phyloP scores from a whole-genome alignment of 1,139 yeast species.

The Blastobotrys capitulatus region DNA sequence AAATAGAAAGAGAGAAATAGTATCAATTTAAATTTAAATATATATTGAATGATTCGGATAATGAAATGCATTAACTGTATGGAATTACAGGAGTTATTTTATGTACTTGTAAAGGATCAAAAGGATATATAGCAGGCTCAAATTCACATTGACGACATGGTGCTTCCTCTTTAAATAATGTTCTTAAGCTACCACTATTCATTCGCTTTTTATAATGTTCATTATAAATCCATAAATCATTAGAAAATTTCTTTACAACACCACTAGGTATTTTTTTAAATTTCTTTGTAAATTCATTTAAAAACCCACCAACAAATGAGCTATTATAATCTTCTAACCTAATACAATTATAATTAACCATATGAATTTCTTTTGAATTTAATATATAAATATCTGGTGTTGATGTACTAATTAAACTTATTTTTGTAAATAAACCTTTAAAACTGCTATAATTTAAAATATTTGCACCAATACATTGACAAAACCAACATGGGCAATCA shows the following conservation, averaged over 20 bases:
- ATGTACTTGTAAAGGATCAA: not conserved
- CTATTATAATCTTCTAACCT: no score
- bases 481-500: slow-evolving; percentile 32
- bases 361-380: not conserved
- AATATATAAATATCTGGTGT: no score
- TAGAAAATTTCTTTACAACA: not conserved
- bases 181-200: not conserved
- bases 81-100: no score
- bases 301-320: not conserved
- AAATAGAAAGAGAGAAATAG: no score
- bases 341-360: not conserved
- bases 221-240: not conserved
- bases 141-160: not conserved
- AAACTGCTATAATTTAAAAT: not conserved
- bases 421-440: not conserved
- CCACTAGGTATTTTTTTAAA: not conserved
- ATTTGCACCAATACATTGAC: slow-evolving; percentile 16
- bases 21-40: no score
- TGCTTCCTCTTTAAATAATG: not conserved
- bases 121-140: not conserved
- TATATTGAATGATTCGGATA: no score
- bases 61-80: no score
- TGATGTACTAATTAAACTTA: no score
- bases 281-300: not conserved
- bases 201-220: not conserved